These are phyloP conservation scores for Daedalea quercina DNA, from an alignment of 768 basidiomycete species.

Conservation along the genomic window DNA sequence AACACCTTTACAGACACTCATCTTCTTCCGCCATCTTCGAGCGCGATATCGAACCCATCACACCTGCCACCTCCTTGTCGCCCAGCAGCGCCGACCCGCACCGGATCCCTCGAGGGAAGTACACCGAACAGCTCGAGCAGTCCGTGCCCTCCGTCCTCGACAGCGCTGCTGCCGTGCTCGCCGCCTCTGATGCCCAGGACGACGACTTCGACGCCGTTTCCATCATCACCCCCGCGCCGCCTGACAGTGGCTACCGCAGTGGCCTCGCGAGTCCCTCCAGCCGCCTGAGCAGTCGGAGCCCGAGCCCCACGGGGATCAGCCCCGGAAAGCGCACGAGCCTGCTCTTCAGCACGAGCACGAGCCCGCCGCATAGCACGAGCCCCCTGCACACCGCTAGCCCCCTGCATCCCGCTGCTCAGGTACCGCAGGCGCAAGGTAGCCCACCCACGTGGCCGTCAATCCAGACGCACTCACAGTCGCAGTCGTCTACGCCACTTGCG, in stretches of 20 bases:
- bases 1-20: slow-evolving; percentile 40
- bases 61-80: slow-evolving; percentile 32
- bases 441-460: slow-evolving; percentile 20
- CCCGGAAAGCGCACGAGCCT: slow-evolving; percentile 27
- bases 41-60: slow-evolving; percentile 76
- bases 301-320: slow-evolving; percentile 44
- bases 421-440: slow-evolving; percentile 9
- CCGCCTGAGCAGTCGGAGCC: slow-evolving; percentile 56
- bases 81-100: slow-evolving; percentile 57
- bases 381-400: no score
- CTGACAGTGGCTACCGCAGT: slow-evolving; percentile 32
- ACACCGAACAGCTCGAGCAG: slow-evolving; percentile 68
- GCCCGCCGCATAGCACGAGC: slow-evolving; percentile 8
- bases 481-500: background rate
- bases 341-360: slow-evolving; percentile 24
- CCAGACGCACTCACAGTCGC: slow-evolving; percentile 15
- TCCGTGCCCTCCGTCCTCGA: slow-evolving; percentile 84
- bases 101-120: slow-evolving; percentile 64
- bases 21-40: slow-evolving; percentile 90
- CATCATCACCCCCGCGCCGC: slow-evolving; percentile 49
- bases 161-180: slow-evolving; percentile 70
- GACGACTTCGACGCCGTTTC: slow-evolving; percentile 53
- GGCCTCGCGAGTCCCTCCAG: slow-evolving; percentile 64
- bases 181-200: slow-evolving; percentile 25
- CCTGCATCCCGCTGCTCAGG: no score